These are phyloP conservation scores for Puccinia hordei DNA, from an alignment of 1,284 basidiomycete genomes.

Conservation along the genomic window DNA sequence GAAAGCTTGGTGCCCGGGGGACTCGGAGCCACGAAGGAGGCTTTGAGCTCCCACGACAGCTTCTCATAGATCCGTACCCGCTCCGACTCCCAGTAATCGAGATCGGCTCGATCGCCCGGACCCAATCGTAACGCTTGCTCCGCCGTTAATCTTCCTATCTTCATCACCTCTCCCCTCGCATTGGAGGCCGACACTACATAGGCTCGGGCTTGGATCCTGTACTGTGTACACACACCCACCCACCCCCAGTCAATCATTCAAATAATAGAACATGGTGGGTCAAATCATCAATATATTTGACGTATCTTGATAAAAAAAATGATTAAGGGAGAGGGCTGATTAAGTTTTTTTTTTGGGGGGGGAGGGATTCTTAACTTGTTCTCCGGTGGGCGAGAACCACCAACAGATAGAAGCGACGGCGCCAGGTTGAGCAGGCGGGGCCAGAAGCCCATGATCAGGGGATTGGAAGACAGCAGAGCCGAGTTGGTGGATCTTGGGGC, in stretches of 20 bases:
- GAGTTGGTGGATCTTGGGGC: slow-evolving; percentile 44
- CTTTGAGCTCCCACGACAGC: slow-evolving; percentile 31
- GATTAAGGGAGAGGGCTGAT: not conserved
- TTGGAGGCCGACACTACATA: slow-evolving; percentile 16
- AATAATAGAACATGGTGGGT: too few species aligned
- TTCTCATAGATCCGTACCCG: slow-evolving; percentile 31
- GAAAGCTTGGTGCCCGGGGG: slow-evolving; percentile 21
- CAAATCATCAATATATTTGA: too few species aligned
- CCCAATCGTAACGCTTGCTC: slow-evolving; percentile 14
- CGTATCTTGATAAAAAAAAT: too few species aligned
- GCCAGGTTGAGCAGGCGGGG: slow-evolving; percentile 18
- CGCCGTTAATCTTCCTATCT: not conserved
- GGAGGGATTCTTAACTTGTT: slow-evolving; percentile 32
- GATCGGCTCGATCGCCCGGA: not conserved
- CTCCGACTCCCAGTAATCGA: slow-evolving; percentile 42
- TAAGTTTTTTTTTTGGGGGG: too few species aligned
- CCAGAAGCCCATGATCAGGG: not conserved
- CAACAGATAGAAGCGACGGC: slow-evolving; percentile 31
- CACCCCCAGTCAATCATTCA: too few species aligned
- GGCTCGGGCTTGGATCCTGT: slow-evolving; percentile 31
- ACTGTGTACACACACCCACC: not conserved
- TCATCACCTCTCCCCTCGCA: not conserved
- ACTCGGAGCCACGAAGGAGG: slow-evolving; percentile 15
- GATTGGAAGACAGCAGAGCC: too few species aligned
- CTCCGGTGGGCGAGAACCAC: slow-evolving; percentile 40